Base-by-base conservation (phyloP, 305 asterid genomes). In the Withania somnifera region DNA sequence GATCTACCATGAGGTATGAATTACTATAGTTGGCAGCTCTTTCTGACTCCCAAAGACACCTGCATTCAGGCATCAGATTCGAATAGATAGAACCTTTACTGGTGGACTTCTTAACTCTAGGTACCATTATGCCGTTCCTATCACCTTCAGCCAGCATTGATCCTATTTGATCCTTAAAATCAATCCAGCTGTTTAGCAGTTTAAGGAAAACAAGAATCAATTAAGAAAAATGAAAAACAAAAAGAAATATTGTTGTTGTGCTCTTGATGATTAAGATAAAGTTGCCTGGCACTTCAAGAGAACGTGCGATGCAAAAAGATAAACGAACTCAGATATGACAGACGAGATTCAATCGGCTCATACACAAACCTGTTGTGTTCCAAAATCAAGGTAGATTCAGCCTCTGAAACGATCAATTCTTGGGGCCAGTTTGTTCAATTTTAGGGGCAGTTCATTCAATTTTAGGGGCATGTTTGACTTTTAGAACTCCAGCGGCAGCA, bases 61-160 rank as follows among this genome's bases (percentile, higher is more conserved):
- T 84, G 89, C 98, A 94, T 83, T 91, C 98, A 11, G 97, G 98
- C 83, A 92, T 84, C 60, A 97, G 97, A 77, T 94, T 94, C 71
- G 89, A 87, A 80, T 69, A 94, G 84, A 94, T 81, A 2, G 98
- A 92, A 53, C 90, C 91, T 81, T 91, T 91, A 87, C 97, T 76
- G n/a, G 91, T 89, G 17, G 93, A 94, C 78, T 90, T 92, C 83
- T 94, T 94, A 28, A 81, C 92, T 82, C 90, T 82, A 53, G 97
- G 96, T 54, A 90, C 93, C 88, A 87, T 83, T 69, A 88, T 90
- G 51, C 97, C 93, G 89, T 91, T 89, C 6, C 95, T 83, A 79
- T 92, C 97, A 71, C 97, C 91, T 77, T 92, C 97, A 22, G 93
- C 94, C 78, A 92, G 86, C 98, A 94, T 89, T 81, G 80, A 80